A percentile compares a stretch with the other conserved stretches of the same genome.
Conservation (phyloP, 139 green algal genomes). For the Coelastrella sp. region DNA sequence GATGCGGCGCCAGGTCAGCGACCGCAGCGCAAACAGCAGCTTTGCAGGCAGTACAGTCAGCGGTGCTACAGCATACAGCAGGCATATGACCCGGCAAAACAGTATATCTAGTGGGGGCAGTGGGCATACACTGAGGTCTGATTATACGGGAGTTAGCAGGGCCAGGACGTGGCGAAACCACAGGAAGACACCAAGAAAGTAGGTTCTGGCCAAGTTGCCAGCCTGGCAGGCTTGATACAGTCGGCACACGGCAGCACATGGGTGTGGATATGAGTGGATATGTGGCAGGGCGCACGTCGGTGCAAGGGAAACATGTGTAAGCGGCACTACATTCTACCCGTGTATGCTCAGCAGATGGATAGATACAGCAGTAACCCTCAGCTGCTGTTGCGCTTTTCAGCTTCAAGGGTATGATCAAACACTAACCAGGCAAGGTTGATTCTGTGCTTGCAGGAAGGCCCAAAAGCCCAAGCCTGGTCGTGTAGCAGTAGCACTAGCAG, state of each 20-base stretch:
- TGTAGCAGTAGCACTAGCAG: slow-evolving; percentile 27
- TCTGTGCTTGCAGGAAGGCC: not conserved
- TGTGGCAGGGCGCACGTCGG: too few relatives aligned
- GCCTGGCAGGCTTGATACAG: not conserved
- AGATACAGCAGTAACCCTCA: too few relatives aligned
- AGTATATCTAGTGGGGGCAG: slow-evolving; percentile 20
- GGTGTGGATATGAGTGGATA: too few relatives aligned
- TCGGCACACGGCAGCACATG: not conserved
- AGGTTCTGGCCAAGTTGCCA: not conserved
- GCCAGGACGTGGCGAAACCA: not conserved
- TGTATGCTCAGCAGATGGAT: too few relatives aligned
- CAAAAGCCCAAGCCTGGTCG: slow-evolving; percentile 41
- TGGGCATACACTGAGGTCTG: slow-evolving; percentile 10
- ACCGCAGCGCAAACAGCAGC: slow-evolving; percentile 18
- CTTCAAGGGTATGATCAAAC: too few relatives aligned
- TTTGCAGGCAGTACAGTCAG: slow-evolving; percentile 8
- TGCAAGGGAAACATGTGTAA: too few relatives aligned
- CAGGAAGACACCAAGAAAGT: slow-evolving; percentile 19
- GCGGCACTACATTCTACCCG: too few relatives aligned
- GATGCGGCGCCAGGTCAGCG: slow-evolving; percentile 24
- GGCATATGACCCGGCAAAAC: not conserved
- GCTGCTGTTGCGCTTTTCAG: too few relatives aligned
- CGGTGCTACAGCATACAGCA: not conserved
- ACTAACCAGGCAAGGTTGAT: not conserved
- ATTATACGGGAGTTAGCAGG: not conserved